Base-by-base conservation (phyloP, 1,284 basidiomycete genomes). In the Exobasidium rhododendri region DNA sequence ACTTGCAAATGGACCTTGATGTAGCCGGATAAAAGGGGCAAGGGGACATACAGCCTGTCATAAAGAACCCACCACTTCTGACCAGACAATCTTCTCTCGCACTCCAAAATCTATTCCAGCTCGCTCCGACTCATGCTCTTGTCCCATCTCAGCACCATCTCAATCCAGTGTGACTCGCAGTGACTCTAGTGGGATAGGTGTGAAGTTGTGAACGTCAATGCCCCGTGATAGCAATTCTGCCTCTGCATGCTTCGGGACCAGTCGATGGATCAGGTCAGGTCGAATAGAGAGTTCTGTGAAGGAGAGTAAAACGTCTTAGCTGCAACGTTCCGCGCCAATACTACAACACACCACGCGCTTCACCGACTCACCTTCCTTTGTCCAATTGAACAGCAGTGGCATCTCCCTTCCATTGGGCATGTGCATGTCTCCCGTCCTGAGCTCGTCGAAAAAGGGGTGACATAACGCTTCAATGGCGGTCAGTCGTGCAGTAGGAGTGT, bases 391-490 rank as follows among this genome's bases (percentile, higher is more conserved):
- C 67, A 99, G 83, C 58, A 86, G 86, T 1, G 94, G 94, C 83
- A 97, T 90, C 53, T 94, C 91, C 81, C 93, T 93, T 67, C 94
- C 94, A 77, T 94, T 97, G 13, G 94, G 93, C 89, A 99, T 91
- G 81, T 88, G 88, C 46, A 90, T 88, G 0, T 92, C 92, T 56
- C 68, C 71, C 17, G 68, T 85, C 69, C 92, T 87, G 73, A 99
- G 82, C 82, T 99, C 94, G 80, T 98, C 93, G 80, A 98, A 99
- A 88, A 98, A 94, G 22, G 92, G 89, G 80, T 97, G 93, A 67
- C 76, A 79, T 65, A 80, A 73, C 5, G 92, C 92, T 82, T 97
- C 91, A 70, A 94, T 86, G 3, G 94, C 91, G 64, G 89, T 92
- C 81, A 97, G 82, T 63, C 94, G 89, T 30, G 91, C 89, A 55